Evolutionary conservation across 2,329 filamentous ascomycete species (phyloP), one percentile per base, ranked within the genome.

Genomic region (Coniochaeta hoffmannii): DNA sequence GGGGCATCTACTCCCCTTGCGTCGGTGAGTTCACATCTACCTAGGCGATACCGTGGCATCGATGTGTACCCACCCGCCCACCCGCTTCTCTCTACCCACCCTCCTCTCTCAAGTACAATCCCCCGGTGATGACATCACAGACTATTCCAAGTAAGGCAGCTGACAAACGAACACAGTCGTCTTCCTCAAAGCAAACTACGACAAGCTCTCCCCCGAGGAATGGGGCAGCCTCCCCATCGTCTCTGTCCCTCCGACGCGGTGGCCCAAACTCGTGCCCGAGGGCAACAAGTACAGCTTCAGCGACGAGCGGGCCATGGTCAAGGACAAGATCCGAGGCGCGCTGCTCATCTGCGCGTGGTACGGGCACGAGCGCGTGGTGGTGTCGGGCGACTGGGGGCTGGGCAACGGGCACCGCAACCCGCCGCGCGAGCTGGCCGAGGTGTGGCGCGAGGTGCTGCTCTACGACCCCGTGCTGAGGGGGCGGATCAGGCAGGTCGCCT

Each of bases 281-380:
- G 85, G 83, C n/a, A 76, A 76, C 58, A 82, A 81, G 59, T 91
- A 90, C 69, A 87, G 86, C 0, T 91, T 92, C 68, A 75, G 77
- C 3, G 77, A 85, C 63, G 88, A 91, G 70, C 81, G 81, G 58
- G 83, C 88, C 60, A 77, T 90, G 67, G 87, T 89, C 71, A 79
- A 78, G 63, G 84, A 87, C 63, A 90, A 90, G 70, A 85, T 91
- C 68, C 81, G 83, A 22, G 81, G 83, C 1, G 84, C 87, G 2
- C 78, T 91, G 17, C 79, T 84, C 50, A 89, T 90, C 59, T 88
- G 87, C 59, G 80, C 80, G 17, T 81, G 78, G 63, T 77, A 82
- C 62, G 73, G 75, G 56, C 82, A 84, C 63, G 71, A 74, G 38
- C 76, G 77, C 57, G 73, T 87, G 22, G 80, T 83, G 53, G 79